Evolutionary conservation across 108 stramenopile genomes (phyloP).

Genomic region (Stephanodiscus triporus): DNA sequence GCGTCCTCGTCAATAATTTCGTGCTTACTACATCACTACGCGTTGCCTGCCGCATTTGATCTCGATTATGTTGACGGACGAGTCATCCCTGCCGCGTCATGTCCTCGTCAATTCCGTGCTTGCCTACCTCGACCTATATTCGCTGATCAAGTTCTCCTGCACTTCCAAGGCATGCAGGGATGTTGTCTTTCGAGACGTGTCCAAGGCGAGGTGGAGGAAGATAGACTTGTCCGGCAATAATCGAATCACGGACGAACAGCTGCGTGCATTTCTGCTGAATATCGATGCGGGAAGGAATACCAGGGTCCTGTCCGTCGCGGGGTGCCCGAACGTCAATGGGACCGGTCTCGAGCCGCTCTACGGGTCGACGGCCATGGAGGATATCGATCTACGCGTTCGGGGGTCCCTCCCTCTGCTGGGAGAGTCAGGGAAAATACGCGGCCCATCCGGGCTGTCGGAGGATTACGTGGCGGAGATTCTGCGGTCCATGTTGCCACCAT

Average conservation of each 20-base stretch:
- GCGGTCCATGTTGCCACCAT: neutral
- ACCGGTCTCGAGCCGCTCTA: constrained; percentile 18
- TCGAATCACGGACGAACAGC: constrained; percentile 18
- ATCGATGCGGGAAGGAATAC: constrained; percentile 26
- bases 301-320: constrained; percentile 24
- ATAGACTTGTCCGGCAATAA: constrained; percentile 2
- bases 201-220: constrained; percentile 11
- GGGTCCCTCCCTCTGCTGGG: constrained; percentile 19
- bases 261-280: constrained; percentile 21
- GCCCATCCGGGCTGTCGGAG: constrained; percentile 7
- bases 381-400: constrained; percentile 27
- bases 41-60: neutral
- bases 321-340: constrained; percentile 14
- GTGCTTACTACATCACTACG: too few species aligned
- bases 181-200: neutral
- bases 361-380: constrained; percentile 31
- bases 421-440: neutral
- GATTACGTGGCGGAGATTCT: constrained; percentile 1
- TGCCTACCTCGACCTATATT: constrained; percentile 22
- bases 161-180: constrained; percentile 5
- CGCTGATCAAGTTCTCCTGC: constrained; percentile 22
- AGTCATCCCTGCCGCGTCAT: constrained; percentile 5
- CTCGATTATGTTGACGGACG: constrained; percentile 8
- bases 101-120: constrained; percentile 23
- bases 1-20: too few species aligned